Evolutionary conservation across 345 rosid genomes (phyloP), one percentile per base, ranked within the genome.

Genomic region (Ceriops decandra): DNA sequence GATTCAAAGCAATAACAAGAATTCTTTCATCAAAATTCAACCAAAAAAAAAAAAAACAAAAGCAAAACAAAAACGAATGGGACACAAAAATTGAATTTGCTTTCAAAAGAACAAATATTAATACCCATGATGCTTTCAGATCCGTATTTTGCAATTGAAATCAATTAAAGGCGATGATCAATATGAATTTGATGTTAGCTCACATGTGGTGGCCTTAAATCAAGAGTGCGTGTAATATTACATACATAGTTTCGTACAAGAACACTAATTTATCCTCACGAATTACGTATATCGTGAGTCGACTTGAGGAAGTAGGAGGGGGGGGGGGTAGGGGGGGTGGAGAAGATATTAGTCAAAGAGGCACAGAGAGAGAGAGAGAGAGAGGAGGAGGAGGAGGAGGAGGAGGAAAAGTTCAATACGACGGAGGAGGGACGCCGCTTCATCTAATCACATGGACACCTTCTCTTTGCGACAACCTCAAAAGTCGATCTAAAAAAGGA

Each of bases 391-490:
- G n/a, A n/a, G n/a, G 2, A 64, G 7, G 0, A 6, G 6, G 36
- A 27, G 7, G 47, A 31, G 17, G 26, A 49, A 24, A 51, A 54
- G 15, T 5, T 7, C n/a, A 10, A 33, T 6, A 35, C 13, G 8
- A 52, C 5, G 24, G 33, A 10, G 28, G 28, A 53, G 19, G 21
- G 62, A 33, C 0, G 27, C 26, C 9, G 46, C 35, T 52, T 76
- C 61, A 71, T 76, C 28, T 67, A 68, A 11, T 11, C 16, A 42
- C 76, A 72, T 7, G 73, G 70, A 63, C 80, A 67, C 56, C 72
- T 67, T 9, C 76, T 73, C 64, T 68, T 73, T 13, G 68, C 20
- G 30, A 28, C 57, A 4, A 24, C 26, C 35, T 58, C 71, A 54
- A 31, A 28, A 42, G 64, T 19, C 24, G 74, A 53, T 30, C 71